Percentiles rank a stretch among this genome's conserved stretches.
Evolutionary conservation across 345 rosid genomes (phyloP).

Genomic region (Populus euphratica): DNA sequence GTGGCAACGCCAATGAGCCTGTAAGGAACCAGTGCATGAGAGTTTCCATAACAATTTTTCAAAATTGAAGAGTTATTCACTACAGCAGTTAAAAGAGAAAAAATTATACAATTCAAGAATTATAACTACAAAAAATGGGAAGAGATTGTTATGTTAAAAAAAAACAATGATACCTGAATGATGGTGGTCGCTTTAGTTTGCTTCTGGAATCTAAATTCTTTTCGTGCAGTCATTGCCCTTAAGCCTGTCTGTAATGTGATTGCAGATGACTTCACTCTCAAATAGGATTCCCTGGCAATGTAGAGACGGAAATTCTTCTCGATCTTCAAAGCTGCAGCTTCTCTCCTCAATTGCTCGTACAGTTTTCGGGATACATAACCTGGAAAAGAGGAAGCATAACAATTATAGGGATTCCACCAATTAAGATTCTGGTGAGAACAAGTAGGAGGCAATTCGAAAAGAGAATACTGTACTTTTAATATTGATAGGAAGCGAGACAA

Average conservation of each 20-base stretch:
- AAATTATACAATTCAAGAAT: neutral
- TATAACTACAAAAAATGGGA: constrained; percentile 4
- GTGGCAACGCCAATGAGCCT: constrained; percentile 39
- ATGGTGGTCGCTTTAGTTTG: constrained; percentile 76
- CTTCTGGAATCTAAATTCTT: constrained; percentile 80
- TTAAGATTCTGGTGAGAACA: neutral
- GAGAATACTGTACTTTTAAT: neutral
- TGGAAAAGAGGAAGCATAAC: neutral
- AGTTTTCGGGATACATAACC: constrained; percentile 53
- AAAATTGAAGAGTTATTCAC: constrained; percentile 2
- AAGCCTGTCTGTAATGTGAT: constrained; percentile 70
- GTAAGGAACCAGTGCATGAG: constrained; percentile 20
- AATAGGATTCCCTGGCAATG: constrained; percentile 58
- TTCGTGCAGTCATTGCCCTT: constrained; percentile 83
- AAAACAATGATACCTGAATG: constrained; percentile 51
- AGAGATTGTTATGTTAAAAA: neutral
- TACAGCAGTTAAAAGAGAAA: neutral
- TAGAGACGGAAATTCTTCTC: constrained; percentile 67
- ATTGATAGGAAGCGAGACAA: neutral
- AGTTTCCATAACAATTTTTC: constrained; percentile 14
- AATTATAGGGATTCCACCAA: neutral
- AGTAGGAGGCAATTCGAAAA: neutral
- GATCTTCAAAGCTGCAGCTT: constrained; percentile 78
- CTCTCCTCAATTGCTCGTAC: constrained; percentile 69
- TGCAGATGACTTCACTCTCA: constrained; percentile 47